Evolutionary conservation across 495 filamentous ascomycete genomes (phyloP), one percentile per base, ranked within the genome.

Genomic region (Aspergillus conjunctus): DNA sequence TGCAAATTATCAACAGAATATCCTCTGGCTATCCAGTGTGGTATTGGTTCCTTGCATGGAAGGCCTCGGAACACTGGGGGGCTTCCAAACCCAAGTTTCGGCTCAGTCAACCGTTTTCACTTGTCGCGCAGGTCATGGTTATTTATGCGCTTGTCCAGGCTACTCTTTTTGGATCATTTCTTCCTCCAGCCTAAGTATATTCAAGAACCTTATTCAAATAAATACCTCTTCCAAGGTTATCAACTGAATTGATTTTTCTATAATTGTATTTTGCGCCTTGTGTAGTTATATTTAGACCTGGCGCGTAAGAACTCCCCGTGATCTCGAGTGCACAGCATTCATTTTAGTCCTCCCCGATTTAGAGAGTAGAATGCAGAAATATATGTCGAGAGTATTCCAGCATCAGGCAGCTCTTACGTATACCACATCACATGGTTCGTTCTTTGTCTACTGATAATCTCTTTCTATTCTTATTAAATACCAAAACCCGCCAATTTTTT

Each of bases 1-100:
- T 96, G 12, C 94, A 98, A 72, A 95, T 98, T 58, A 88, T 98
- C 62, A 94, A 88, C 39, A 82, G 94, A 32, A 85, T 98, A 15
- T 88, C 91, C 3, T 96, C 93, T 0, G 92, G 88, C 0, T 97
- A 92, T 73, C 89, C 91, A 31, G 66, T 97, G 26, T 96, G 91
- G 91, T 92, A 96, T 69, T 89, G 89, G 85, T 94, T 87, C 79
- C 48, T 93, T 41, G 87, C 79, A 26, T 82, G 72, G 9, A 66
- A 63, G 37, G 72, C 69, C 15, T 55, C 77, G 37, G 68, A 65
- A 37, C 52, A 68, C 39, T 43, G 54, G 37, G 52, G 37, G 22
- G 17, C 39, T 15, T 51, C 65, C 57, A 45, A 56, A 60, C 26
- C 51, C 43, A 22, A 58, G 34, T 17, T 39, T 41, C 72, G 69